Base-by-base conservation (phyloP, 768 basidiomycete species). In the Psilocybe cubensis region DNA sequence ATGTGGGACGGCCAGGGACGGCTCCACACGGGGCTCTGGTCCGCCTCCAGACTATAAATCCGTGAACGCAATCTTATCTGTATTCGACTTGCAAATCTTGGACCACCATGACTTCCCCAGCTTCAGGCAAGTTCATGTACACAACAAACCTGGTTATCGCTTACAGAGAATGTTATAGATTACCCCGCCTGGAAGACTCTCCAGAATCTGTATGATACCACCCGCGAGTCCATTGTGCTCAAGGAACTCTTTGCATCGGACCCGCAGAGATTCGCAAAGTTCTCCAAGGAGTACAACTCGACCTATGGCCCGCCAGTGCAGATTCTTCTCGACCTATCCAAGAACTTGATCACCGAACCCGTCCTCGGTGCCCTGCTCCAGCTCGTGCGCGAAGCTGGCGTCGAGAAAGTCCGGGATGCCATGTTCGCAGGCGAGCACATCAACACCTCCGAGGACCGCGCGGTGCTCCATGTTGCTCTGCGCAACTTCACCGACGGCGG, bases 341-440 rank as follows among this genome's bases (percentile, higher is more conserved):
- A 99, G 78, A 96, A 98, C 78, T 76, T 98, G 64, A 85, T 98
- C 80, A 94, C 90, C 57, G 79, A 92, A 68, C 86, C 91, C 54
- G 87, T 98, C 74, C 81, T 96, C 60, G 74, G 82, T 35, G 82
- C 85, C 4, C 87, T 98, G 46, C 79, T 98, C 63, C 71, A 79
- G 12, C 87, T 99, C 57, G 93, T 87, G 24, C 82, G 85, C 57
- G 96, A 98, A 74, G 95, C 96, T 27, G 75, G 85, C 46, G 85
- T 98, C 55, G 94, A 97, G 82, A 68, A 80, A 20, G 85, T 82
- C 70, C 85, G 96, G 52, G 91, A 98, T 73, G 87, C 86, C 74
- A 97, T 98, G 95, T 98, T 96, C 70, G 74, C 88, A 1, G 96
- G 97, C 43, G 87, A 91, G 72, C 97, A 97, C 74, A 98, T 98